phyloP scores from a whole-genome alignment of 2,329 filamentous ascomycete species.

The Penicillium sp. region DNA sequence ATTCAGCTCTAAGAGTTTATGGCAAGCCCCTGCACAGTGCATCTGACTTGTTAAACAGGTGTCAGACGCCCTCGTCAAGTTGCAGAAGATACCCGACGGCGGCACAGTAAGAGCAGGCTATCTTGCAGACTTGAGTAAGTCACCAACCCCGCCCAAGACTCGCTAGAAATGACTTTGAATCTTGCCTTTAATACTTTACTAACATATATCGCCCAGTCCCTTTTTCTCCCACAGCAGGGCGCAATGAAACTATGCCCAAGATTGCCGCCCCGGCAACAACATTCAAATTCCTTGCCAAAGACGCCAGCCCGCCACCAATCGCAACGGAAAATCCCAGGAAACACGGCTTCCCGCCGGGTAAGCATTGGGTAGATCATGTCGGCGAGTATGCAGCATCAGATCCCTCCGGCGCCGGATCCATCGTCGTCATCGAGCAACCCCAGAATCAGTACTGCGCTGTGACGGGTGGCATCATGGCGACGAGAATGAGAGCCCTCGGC shows the following conservation, averaged over 20 bases:
- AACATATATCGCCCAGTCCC: conserved; percentile 28
- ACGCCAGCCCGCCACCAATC: conserved; percentile 40
- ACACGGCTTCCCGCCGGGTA: conserved; percentile 57
- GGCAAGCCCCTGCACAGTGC: not conserved
- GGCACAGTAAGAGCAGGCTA: conserved; percentile 63
- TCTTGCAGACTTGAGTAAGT: conserved; percentile 59
- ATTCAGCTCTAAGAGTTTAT: not conserved
- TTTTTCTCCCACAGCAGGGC: conserved; percentile 34
- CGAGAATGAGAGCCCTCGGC: conserved; percentile 63
- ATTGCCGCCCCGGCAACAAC: conserved; percentile 47
- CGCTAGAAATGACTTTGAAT: not conserved
- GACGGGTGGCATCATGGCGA: conserved; percentile 74
- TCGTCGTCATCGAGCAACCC: conserved; percentile 68
- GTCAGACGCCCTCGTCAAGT: conserved; percentile 70
- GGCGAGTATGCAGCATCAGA: conserved; percentile 20
- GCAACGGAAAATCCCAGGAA: conserved; percentile 21
- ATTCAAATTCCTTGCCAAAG: conserved; percentile 59
- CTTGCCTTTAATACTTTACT: conserved; percentile 2
- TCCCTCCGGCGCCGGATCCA: conserved; percentile 52
- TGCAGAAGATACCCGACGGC: conserved; percentile 49
- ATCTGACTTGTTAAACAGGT: conserved; percentile 46
- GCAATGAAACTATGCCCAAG: conserved; percentile 30
- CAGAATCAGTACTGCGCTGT: conserved; percentile 65
- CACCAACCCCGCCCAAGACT: not conserved
- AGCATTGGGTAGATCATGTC: conserved; percentile 67